These are phyloP conservation scores for Ceriops decandra DNA, from an alignment of 345 rosid genomes.

Conservation along the genomic window DNA sequence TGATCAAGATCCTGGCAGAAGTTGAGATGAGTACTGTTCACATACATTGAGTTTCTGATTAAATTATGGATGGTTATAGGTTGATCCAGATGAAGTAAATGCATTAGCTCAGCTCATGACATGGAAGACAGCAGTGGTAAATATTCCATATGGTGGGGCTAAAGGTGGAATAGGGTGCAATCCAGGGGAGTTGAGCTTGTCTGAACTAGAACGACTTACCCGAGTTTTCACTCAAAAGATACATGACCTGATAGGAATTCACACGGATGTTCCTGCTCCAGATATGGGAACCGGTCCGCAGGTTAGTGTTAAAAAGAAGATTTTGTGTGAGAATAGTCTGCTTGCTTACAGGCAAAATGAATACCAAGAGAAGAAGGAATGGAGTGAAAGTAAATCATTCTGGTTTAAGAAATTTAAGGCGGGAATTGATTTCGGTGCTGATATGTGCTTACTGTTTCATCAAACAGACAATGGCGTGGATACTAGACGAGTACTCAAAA, in stretches of 20 bases:
- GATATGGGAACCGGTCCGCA: slow-evolving; percentile 98
- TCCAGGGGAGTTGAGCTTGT: slow-evolving; percentile 61
- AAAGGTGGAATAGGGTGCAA: slow-evolving; percentile 95
- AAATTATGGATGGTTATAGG: slow-evolving; percentile 36
- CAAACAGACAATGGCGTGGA: slow-evolving; percentile 96
- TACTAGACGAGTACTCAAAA: slow-evolving; percentile 93
- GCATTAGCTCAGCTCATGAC: slow-evolving; percentile 97
- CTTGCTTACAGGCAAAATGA: not conserved
- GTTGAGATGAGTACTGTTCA: not conserved
- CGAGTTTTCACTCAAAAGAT: slow-evolving; percentile 95
- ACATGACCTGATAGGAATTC: slow-evolving; percentile 84
- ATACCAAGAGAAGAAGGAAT: not conserved
- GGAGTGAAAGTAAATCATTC: not conserved
- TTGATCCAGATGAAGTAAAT: slow-evolving; percentile 95
- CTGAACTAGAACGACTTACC: slow-evolving; percentile 85
- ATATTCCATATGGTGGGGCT: slow-evolving; percentile 95
- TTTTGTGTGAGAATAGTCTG: not conserved
- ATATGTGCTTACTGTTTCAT: slow-evolving; percentile 12
- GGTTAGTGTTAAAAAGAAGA: slow-evolving; percentile 29
- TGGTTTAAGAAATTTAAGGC: not conserved
- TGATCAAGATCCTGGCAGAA: too few relatives aligned
- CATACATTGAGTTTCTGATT: not conserved
- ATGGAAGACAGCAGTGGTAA: slow-evolving; percentile 97
- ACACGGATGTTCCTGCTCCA: slow-evolving; percentile 95
- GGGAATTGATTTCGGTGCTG: not conserved